A percentile compares a stretch with the other conserved stretches of the same genome.
phyloP scores from a whole-genome alignment of 768 basidiomycete genomes.

The Lyophyllum decastes region DNA sequence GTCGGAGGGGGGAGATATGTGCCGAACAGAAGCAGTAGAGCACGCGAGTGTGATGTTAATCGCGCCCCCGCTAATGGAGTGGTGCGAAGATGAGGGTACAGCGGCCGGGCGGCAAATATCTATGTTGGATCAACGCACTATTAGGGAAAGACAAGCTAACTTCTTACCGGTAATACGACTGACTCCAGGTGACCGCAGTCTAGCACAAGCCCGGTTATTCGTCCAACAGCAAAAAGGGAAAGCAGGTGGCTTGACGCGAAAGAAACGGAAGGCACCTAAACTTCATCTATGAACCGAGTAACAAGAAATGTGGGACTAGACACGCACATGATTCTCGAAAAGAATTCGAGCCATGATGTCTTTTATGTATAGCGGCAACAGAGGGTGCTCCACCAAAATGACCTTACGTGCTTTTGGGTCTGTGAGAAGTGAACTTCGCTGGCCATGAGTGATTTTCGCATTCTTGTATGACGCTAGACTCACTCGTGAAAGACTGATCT shows the following conservation, averaged over 20 bases:
- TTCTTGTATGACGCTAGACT: slow-evolving; percentile 27
- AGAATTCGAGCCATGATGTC: slow-evolving; percentile 83
- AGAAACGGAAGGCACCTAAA: slow-evolving; percentile 89
- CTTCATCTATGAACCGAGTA: background rate
- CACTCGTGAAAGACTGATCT: slow-evolving; percentile 86
- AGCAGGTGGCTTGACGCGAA: slow-evolving; percentile 90
- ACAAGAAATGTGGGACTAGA: background rate
- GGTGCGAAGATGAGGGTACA: slow-evolving; percentile 80
- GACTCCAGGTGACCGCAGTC: slow-evolving; percentile 94
- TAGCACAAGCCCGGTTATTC: slow-evolving; percentile 91
- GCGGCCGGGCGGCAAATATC: slow-evolving; percentile 89
- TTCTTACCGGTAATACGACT: slow-evolving; percentile 78
- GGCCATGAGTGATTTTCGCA: slow-evolving; percentile 4
- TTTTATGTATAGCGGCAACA: slow-evolving; percentile 85
- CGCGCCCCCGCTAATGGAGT: slow-evolving; percentile 87
- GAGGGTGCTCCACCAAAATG: slow-evolving; percentile 87
- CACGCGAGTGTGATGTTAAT: slow-evolving; percentile 78
- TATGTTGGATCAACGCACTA: slow-evolving; percentile 29
- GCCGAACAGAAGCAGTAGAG: slow-evolving; percentile 81
- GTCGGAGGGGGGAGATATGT: slow-evolving; percentile 83
- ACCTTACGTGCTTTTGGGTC: slow-evolving; percentile 96
- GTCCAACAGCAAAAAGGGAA: slow-evolving; percentile 80
- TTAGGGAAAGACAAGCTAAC: background rate
- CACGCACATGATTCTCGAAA: slow-evolving; percentile 85
- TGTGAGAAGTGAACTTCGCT: slow-evolving; percentile 79